A percentile compares a stretch with the other conserved stretches of the same genome.
phyloP scores from a whole-genome alignment of 495 filamentous ascomycete species.

The Parachaetomium inaequale region DNA sequence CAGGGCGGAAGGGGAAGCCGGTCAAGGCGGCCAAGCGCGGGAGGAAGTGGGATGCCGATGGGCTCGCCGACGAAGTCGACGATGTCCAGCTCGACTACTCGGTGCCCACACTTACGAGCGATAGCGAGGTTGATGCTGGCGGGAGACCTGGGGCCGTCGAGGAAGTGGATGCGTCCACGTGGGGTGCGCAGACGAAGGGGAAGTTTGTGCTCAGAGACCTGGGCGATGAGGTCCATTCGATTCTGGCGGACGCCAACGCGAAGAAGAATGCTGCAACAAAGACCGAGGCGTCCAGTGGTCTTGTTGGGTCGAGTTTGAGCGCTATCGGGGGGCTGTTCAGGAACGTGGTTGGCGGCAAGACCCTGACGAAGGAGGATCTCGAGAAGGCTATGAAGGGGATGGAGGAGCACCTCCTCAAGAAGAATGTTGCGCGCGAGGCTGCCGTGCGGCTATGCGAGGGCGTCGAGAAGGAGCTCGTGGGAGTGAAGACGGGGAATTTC shows the following conservation, averaged over 20 bases:
- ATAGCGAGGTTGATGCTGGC: conserved; percentile 50
- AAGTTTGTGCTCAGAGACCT: conserved; percentile 92
- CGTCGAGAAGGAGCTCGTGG: conserved; percentile 82
- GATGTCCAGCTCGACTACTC: conserved; percentile 86
- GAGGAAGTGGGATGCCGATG: conserved; percentile 87
- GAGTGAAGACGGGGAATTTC: conserved; percentile 88
- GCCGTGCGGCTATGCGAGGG: conserved; percentile 87
- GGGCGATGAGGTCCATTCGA: conserved; percentile 88
- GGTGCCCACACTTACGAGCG: conserved; percentile 45
- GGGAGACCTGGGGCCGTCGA: conserved; percentile 55
- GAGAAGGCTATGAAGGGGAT: conserved; percentile 90
- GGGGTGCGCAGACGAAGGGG: conserved; percentile 84
- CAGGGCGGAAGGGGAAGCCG: conserved; percentile 54
- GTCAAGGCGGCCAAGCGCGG: conserved; percentile 71
- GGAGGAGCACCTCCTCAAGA: conserved; percentile 90
- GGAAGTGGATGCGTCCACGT: conserved; percentile 69
- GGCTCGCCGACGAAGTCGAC: conserved; percentile 81
- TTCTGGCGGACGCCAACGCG: conserved; percentile 67
- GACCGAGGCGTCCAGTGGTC: conserved; percentile 45
- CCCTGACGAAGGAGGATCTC: conserved; percentile 78
- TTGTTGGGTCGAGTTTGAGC: conserved; percentile 73
- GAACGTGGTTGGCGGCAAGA: conserved; percentile 92
- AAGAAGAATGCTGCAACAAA: conserved; percentile 55
- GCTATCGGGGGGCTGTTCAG: conserved; percentile 83
- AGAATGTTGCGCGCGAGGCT: conserved; percentile 95